phyloP scores from a whole-genome alignment of 148 eudicot species.

The Fagopyrum tataricum region DNA sequence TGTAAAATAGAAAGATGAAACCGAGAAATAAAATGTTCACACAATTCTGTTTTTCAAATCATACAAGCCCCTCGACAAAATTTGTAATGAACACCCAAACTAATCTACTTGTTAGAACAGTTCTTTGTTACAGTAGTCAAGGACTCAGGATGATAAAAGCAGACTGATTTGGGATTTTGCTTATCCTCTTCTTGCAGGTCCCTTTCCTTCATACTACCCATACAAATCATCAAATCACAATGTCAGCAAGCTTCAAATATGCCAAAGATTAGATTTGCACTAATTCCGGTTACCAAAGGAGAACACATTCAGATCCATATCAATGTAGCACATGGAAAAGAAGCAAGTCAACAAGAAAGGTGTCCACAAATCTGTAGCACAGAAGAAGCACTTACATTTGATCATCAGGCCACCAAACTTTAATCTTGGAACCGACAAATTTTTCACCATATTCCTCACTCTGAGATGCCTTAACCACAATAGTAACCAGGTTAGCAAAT shows the following conservation, averaged over 20 bases:
- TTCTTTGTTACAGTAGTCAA: not conserved
- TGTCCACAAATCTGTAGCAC: not conserved
- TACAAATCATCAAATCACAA: not conserved
- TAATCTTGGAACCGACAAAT: slow-evolving; percentile 10
- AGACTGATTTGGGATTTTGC: not conserved
- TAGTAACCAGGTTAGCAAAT: not conserved
- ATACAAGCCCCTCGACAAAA: not conserved
- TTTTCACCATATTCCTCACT: slow-evolving; percentile 3
- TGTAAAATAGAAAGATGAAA: not conserved
- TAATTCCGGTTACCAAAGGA: not conserved
- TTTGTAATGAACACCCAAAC: not conserved
- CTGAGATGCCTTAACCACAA: slow-evolving; percentile 4
- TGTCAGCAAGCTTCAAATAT: not conserved
- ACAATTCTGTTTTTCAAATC: not conserved
- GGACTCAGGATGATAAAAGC: not conserved
- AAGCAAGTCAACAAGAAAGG: not conserved
- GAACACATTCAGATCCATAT: not conserved
- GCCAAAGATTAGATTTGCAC: not conserved
- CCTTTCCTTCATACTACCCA: not conserved
- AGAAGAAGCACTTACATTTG: slow-evolving; percentile 9
- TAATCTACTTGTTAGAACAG: not conserved
- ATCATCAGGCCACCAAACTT: slow-evolving; percentile 17
- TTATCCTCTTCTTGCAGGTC: not conserved
- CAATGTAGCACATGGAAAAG: not conserved
- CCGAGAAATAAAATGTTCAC: not conserved